Evolutionary conservation across 495 filamentous ascomycete species (phyloP), one percentile per base, ranked within the genome.

Genomic region (Talaromyces ruber): DNA sequence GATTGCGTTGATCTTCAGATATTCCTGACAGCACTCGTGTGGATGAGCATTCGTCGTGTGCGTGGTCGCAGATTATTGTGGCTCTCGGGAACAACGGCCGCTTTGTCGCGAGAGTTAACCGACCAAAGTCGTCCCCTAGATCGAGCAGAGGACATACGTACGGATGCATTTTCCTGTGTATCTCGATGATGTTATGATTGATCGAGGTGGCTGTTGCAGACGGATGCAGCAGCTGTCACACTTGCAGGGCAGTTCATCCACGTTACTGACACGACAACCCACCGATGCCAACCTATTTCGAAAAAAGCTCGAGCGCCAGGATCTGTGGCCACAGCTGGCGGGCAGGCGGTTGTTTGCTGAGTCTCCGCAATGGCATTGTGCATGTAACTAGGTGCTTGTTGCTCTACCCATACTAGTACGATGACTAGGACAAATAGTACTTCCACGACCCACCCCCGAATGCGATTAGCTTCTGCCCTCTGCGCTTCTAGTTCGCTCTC

Each of bases 261-360:
- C 51, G 24, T 54, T 54, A 54, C 26, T 28, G 51, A 54, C 51
- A 54, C 26, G 51, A 25, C 51, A 22, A 24, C 4, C 47, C 21
- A 25, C 47, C 25, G 21, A 52, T 8, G 9, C 47, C 51, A 28
- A 26, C 24, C 22, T 14, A 28, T n/a, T 54, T 25, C 4, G 21
- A 14, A 54, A n/a, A 22, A 54, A 54, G 51, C 51, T 54, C 51
- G 51, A 54, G 51, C 51, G 51, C 51, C 18, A 54, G 51, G 51
- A 53, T 54, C 51, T 22, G 47, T 52, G 12, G 18, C 11, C 24
- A 25, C 18, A 4, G 43, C 43, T 16, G 5, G 43, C 43, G 51
- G 50, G 24, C 9, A 52, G 50, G 22, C 22, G 22, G 3, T 28
- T 54, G 51, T 28, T 14, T 26, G 51, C 51, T 28, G 51, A 26